Conservation (phyloP, 495 filamentous ascomycete species). For the Xanthoparmelia taractica region DNA sequence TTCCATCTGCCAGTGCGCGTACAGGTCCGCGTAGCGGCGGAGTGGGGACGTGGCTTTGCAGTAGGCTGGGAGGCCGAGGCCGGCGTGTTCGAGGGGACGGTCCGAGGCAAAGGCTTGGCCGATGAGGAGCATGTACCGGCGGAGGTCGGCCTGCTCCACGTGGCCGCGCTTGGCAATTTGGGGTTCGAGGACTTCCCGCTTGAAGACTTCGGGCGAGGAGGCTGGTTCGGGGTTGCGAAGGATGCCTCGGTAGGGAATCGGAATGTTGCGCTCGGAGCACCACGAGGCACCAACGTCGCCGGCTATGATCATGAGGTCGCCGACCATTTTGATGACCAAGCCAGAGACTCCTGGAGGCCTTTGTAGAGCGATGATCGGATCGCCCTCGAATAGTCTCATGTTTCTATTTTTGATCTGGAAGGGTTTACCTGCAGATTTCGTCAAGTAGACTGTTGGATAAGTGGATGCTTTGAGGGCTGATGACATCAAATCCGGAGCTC, state of each 20-base stretch:
- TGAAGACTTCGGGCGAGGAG: slow-evolving; percentile 20
- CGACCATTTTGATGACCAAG: slow-evolving; percentile 36
- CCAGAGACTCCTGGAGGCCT: slow-evolving; percentile 7
- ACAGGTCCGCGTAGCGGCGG: slow-evolving; percentile 71
- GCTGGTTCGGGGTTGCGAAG: slow-evolving; percentile 51
- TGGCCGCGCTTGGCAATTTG: slow-evolving; percentile 25
- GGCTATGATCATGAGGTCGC: slow-evolving; percentile 69
- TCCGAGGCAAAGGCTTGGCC: slow-evolving; percentile 47
- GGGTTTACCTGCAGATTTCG: background rate
- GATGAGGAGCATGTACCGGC: slow-evolving; percentile 37
- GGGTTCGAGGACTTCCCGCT: slow-evolving; percentile 4
- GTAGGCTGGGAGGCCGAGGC: slow-evolving; percentile 63
- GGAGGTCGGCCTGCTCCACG: slow-evolving; percentile 22
- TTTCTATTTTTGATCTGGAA: background rate
- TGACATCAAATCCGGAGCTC: background rate
- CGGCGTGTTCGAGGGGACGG: slow-evolving; percentile 45
- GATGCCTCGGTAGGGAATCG: slow-evolving; percentile 66
- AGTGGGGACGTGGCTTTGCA: slow-evolving; percentile 79
- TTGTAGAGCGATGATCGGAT: slow-evolving; percentile 17
- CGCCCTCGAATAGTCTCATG: slow-evolving; percentile 10
- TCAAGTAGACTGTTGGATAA: slow-evolving; percentile 3
- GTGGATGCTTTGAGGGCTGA: background rate
- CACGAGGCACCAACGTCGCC: slow-evolving; percentile 65
- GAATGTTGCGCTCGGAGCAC: slow-evolving; percentile 67
- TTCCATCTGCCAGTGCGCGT: slow-evolving; percentile 91